These are phyloP conservation scores for Coniochaeta ligniaria DNA, from an alignment of 2,329 filamentous ascomycete species.

Conservation along the genomic window DNA sequence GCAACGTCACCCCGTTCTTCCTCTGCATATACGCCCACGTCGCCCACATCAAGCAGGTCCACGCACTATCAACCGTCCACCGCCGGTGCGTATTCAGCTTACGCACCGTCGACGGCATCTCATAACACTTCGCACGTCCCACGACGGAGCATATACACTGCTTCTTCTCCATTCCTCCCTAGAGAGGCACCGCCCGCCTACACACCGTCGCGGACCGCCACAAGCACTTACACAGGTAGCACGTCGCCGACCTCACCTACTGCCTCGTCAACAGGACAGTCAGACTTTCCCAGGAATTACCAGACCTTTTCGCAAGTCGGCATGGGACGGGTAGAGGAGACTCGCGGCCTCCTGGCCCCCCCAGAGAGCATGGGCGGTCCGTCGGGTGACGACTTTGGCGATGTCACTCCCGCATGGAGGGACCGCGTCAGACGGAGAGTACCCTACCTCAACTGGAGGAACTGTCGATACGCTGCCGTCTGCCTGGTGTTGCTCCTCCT, in stretches of 20 bases:
- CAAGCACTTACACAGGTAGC: not conserved
- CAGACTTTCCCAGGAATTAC: conserved; percentile 24
- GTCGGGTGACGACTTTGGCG: conserved; percentile 17
- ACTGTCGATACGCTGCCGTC: conserved; percentile 19
- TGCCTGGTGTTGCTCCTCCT: conserved; percentile 21
- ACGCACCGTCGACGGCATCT: conserved; percentile 6
- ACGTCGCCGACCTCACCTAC: conserved; percentile 24
- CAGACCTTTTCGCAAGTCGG: conserved; percentile 32
- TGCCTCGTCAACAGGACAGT: conserved; percentile 1
- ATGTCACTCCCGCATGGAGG: conserved; percentile 14
- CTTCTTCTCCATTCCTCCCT: conserved; percentile 9
- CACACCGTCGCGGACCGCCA: conserved; percentile 28
- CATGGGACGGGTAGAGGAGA: conserved; percentile 36
- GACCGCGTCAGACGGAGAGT: conserved; percentile 18
- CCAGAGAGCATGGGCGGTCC: conserved; percentile 39
- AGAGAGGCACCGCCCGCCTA: conserved; percentile 44
- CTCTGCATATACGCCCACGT: conserved; percentile 1
- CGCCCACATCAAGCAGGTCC: conserved; percentile 7
- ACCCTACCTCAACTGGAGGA: conserved; percentile 17
- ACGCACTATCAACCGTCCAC: conserved; percentile 13
- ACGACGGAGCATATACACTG: conserved; percentile 11
- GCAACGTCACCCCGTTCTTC: not conserved
- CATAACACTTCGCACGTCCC: conserved; percentile 13
- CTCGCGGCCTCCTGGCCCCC: conserved; percentile 31
- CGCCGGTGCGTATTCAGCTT: conserved; percentile 5